Evolutionary conservation across 768 basidiomycete genomes (phyloP).

Genomic region (Fomitopsis serialis): DNA sequence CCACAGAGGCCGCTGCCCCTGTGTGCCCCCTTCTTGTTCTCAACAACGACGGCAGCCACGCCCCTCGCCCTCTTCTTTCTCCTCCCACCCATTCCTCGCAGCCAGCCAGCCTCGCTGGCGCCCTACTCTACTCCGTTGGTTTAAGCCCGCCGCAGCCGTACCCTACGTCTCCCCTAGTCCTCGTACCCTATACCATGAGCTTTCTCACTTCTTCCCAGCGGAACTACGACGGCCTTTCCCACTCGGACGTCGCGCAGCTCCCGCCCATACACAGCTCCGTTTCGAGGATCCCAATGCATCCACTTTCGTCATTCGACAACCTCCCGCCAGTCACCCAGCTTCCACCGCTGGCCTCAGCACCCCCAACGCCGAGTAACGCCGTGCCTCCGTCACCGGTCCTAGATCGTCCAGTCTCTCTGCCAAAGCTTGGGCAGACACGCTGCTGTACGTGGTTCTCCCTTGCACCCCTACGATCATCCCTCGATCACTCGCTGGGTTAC

Average conservation of each 20-base stretch:
- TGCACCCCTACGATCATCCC: slow-evolving; percentile 29
- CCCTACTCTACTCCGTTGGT: slow-evolving; percentile 14
- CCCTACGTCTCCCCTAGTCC: slow-evolving; percentile 4
- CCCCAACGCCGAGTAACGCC: slow-evolving; percentile 2
- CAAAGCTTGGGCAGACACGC: slow-evolving; percentile 65
- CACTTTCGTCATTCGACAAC: slow-evolving; percentile 28
- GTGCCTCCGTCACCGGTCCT: slow-evolving; percentile 19
- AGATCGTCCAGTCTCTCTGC: slow-evolving; percentile 37
- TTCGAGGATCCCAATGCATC: slow-evolving; percentile 16
- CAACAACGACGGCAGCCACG: background rate
- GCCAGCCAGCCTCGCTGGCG: slow-evolving; percentile 10
- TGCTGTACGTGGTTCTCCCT: slow-evolving; percentile 54
- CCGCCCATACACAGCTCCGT: slow-evolving; percentile 10
- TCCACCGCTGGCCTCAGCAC: slow-evolving; percentile 6
- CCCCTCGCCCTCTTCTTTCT: slow-evolving; percentile 13
- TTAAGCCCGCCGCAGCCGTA: slow-evolving; percentile 5
- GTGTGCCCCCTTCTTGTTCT: slow-evolving; percentile 9
- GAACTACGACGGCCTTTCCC: slow-evolving; percentile 23
- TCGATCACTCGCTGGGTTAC: slow-evolving; percentile 22
- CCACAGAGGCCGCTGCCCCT: slow-evolving; percentile 13
- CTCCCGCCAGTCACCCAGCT: slow-evolving; percentile 26
- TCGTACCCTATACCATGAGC: slow-evolving; percentile 24
- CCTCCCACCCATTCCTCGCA: slow-evolving; percentile 11
- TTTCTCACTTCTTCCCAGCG: slow-evolving; percentile 25
- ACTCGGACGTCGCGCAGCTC: slow-evolving; percentile 19